Conservation (phyloP, 2,329 filamentous ascomycete species). For the Tolypocladium ovalisporum region DNA sequence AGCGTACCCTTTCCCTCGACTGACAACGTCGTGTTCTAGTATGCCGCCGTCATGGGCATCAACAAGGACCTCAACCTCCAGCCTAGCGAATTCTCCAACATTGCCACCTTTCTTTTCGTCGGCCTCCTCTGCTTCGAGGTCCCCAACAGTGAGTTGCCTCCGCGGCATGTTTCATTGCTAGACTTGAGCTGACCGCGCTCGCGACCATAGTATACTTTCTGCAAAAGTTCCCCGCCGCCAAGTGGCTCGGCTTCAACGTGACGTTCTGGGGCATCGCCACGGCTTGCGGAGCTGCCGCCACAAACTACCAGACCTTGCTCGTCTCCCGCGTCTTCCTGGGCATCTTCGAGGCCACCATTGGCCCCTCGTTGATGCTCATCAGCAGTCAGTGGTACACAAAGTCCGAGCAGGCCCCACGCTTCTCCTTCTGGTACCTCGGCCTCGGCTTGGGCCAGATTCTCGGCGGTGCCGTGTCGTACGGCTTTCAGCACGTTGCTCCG, state of each 20-base stretch:
- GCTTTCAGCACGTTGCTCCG: constrained; percentile 39
- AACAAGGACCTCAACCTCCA: constrained; percentile 37
- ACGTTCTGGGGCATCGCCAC: constrained; percentile 47
- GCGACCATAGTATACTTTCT: constrained; percentile 38
- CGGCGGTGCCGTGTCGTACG: constrained; percentile 52
- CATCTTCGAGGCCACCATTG: constrained; percentile 49
- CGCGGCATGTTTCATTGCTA: not conserved
- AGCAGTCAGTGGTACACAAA: constrained; percentile 53
- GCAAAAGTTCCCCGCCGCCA: constrained; percentile 48
- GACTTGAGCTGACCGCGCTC: not conserved
- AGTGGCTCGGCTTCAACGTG: constrained; percentile 50
- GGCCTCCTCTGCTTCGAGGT: constrained; percentile 48
- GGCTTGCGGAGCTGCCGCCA: constrained; percentile 40
- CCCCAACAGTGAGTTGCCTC: constrained; percentile 36
- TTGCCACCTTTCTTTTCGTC: constrained; percentile 53
- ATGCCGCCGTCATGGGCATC: constrained; percentile 56
- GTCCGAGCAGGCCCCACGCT: constrained; percentile 46
- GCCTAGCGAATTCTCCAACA: constrained; percentile 51
- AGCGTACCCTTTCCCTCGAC: not conserved
- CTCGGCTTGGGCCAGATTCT: constrained; percentile 52
- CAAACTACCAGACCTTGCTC: constrained; percentile 41
- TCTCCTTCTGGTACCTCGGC: constrained; percentile 51
- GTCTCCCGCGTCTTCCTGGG: constrained; percentile 47
- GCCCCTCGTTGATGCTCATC: constrained; percentile 49
- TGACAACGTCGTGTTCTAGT: constrained; percentile 25